These are phyloP conservation scores for Pythium myriotylum DNA, from an alignment of 352 stramenopile genomes.

Conservation along the genomic window DNA sequence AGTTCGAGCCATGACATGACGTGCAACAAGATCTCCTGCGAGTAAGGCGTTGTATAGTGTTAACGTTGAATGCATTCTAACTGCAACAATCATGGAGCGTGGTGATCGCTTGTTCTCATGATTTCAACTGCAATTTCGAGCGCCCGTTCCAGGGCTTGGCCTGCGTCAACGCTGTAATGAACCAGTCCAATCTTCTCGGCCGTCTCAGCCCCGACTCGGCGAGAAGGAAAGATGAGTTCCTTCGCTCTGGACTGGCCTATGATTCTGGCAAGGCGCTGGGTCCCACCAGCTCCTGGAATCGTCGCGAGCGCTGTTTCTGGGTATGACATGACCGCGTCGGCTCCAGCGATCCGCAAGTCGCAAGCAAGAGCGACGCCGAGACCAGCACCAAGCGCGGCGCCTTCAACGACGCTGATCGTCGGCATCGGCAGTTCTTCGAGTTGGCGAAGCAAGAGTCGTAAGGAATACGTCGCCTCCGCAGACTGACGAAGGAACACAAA, in stretches of 20 bases:
- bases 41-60: too few species aligned
- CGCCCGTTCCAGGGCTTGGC: conserved; percentile 68
- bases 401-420: conserved; percentile 92
- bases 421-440: conserved; percentile 91
- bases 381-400: conserved; percentile 89
- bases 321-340: conserved; percentile 86
- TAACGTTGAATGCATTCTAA: too few species aligned
- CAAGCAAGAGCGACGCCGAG: conserved; percentile 92
- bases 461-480: conserved; percentile 66
- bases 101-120: conserved; percentile 84
- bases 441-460: conserved; percentile 84
- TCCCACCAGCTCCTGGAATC: conserved; percentile 92
- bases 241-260: conserved; percentile 93
- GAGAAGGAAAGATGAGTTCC: conserved; percentile 94
- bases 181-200: conserved; percentile 89
- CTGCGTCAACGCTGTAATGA: conserved; percentile 82
- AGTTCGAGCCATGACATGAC: too few species aligned
- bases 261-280: conserved; percentile 90
- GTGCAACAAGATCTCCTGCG: too few species aligned
- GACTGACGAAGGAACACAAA: conserved; percentile 31
- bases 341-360: conserved; percentile 90
- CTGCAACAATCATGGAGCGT: conserved; percentile 3
- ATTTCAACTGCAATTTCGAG: conserved; percentile 90
- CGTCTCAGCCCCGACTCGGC: conserved; percentile 71
- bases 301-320: conserved; percentile 94